A percentile compares a stretch with the other conserved stretches of the same genome.
These are phyloP conservation scores for Potentilla sterilis DNA, from an alignment of 306 rosid species.

Conservation along the genomic window DNA sequence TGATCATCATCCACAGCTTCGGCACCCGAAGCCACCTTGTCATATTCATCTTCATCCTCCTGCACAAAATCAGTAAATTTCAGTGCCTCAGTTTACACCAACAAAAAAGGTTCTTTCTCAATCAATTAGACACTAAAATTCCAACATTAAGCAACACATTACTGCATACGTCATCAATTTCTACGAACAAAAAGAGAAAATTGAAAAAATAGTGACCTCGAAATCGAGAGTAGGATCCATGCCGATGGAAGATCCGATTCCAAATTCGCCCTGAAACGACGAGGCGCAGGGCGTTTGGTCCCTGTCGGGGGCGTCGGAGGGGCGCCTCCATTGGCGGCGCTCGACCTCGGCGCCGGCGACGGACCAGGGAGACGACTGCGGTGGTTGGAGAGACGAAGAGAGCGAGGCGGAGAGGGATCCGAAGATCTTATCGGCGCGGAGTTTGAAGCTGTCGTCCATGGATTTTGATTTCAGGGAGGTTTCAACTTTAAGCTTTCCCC, in stretches of 20 bases:
- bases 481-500: background rate
- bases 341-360: constrained; percentile 33
- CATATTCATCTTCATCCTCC: constrained; percentile 43
- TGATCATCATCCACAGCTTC: constrained; percentile 20
- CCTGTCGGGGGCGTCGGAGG: constrained; percentile 21
- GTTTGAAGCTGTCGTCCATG: constrained; percentile 33
- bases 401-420: constrained; percentile 28
- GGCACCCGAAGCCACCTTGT: constrained; percentile 35
- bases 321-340: constrained; percentile 36
- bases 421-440: constrained; percentile 32
- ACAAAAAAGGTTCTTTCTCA: background rate
- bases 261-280: constrained; percentile 27
- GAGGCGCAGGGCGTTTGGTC: constrained; percentile 34
- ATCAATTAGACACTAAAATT: background rate
- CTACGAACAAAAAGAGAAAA: too few species aligned
- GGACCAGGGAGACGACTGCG: constrained; percentile 32
- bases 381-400: background rate
- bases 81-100: background rate
- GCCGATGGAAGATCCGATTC: constrained; percentile 38
- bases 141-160: background rate
- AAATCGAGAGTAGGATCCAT: constrained; percentile 34
- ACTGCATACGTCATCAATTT: background rate
- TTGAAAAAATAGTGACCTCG: constrained; percentile 18
- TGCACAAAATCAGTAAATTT: background rate
- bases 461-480: background rate